Evolutionary conservation across 1,284 basidiomycete genomes (phyloP), one percentile per base, ranked within the genome.

Genomic region (Pyrrhoderma noxium): DNA sequence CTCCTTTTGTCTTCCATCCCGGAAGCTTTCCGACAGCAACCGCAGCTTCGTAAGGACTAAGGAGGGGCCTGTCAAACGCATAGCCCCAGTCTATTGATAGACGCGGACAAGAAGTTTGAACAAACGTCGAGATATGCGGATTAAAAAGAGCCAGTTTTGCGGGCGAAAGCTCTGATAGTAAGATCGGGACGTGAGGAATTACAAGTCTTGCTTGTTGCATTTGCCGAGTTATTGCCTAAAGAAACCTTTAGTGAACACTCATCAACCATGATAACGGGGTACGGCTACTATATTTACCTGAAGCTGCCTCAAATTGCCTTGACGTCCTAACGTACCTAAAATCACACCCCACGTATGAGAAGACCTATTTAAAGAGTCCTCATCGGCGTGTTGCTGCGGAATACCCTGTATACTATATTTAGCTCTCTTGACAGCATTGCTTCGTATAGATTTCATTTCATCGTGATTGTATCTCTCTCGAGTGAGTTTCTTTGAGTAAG

Each of bases 61-160:
- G 70, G 42, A 99, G 71, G 0, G 96, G 96, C 25, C 79, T 76
- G 47, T 85, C 74, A 68, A 99, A 99, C 0, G 95, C 95, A 62
- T 93, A 93, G 2, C 93, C 93, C 96, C 96, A 99, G 65, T 99
- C 96, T 56, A 99, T 99, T 5, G 91, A 94, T 46, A 99, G 69
- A 13, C 95, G 80, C 1, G 95, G 95, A 69, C 95, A 98, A 0
- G 92, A 92, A 1, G 95, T 98, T 65, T 98, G 95, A 18, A 98
- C 82, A 63, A 97, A 97, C 0, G 88, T 84, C 3, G 87, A 82
- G 52, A 98, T 77, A 58, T 92, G 76, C 0, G 80, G 76, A 43
- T 80, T 76, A 65, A 99, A 92, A 2, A 98, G 72, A 1, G 85
- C 75, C 23, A 99, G 77, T 66, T 99, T 99, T 8, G 89, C 84